Percentiles rank a stretch among this genome's conserved stretches.
These are phyloP conservation scores for Acacia concinna DNA, from an alignment of 331 rosid species.

Conservation along the genomic window DNA sequence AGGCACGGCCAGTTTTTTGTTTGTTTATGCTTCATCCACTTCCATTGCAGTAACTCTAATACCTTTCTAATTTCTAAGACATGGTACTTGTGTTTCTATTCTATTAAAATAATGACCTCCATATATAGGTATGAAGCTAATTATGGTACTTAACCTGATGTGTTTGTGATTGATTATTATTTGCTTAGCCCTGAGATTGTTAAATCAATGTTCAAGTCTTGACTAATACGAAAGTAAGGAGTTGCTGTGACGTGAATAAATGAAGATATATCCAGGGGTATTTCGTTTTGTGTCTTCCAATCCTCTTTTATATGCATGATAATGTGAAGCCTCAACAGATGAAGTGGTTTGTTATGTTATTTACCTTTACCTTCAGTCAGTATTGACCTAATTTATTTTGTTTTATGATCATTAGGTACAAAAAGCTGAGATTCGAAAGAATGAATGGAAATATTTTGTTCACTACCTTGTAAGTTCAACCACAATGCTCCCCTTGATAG, in stretches of 20 bases:
- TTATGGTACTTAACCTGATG: neutral
- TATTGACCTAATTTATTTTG: slow-evolving; percentile 16
- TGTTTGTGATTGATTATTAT: neutral
- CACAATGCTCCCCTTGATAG: slow-evolving; percentile 5
- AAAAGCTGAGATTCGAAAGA: slow-evolving; percentile 77
- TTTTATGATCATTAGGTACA: slow-evolving; percentile 63
- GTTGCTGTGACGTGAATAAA: neutral
- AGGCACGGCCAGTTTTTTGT: neutral
- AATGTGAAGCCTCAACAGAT: neutral
- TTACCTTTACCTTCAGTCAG: neutral
- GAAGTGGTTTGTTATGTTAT: neutral
- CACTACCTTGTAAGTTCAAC: slow-evolving; percentile 88
- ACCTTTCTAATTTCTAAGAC: neutral
- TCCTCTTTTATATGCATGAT: neutral
- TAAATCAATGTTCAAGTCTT: neutral
- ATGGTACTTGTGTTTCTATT: neutral
- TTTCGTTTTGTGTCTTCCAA: neutral
- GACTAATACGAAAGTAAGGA: neutral
- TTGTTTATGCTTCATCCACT: neutral
- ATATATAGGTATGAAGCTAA: neutral
- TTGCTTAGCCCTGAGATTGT: slow-evolving; percentile 7
- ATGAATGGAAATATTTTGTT: slow-evolving; percentile 91
- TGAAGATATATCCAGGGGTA: neutral
- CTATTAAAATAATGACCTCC: neutral
- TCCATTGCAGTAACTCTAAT: neutral